Evolutionary conservation across 768 basidiomycete genomes (phyloP), one percentile per base, ranked within the genome.

Genomic region (Xerocomellus amylosporus): DNA sequence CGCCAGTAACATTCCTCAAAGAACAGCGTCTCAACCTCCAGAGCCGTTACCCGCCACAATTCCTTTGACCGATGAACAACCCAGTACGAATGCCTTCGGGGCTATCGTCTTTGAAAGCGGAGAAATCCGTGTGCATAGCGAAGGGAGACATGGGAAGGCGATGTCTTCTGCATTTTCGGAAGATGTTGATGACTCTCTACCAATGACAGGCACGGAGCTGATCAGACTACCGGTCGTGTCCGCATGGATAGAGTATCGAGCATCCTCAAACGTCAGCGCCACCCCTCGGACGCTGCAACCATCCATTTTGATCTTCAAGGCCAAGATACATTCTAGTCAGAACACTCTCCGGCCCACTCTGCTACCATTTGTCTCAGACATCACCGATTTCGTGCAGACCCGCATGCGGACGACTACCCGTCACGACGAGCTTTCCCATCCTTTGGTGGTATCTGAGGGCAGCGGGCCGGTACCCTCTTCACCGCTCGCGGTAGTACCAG

Each of bases 271-370:
- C 2, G 68, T 77, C 9, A 68, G 71, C 13, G 71, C 46, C n/a
- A 31, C 75, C 34, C 78, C 76, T 55, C 59, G 45, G n/a, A 49
- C 49, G 52, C 17, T 51, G 17, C 80, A 81, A 55, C 79, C 85
- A 0, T 85, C 88, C 1, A 76, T 79, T 3, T 74, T 96, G 28
- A 76, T 90, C 56, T 87, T 97, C 77, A 93, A 92, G 68, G 81
- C 83, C 63, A 88, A 90, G n/a, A 81, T 98, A 20, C 90, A 94
- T 64, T 86, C 89, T 0, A 97, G 93, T 65, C 81, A 85, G 55
- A 98, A 98, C 66, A 85, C 81, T 2, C 75, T 98, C 24, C 74
- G 85, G 42, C 95, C 96, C 0, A 85, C 82, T 5, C 73, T 98
- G 10, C 75, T 98, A 9, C 90, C 90, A 4, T 98, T 98, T 74